phyloP scores from a whole-genome alignment of 441 rosid genomes.

The Eugenia klotzschiana region DNA sequence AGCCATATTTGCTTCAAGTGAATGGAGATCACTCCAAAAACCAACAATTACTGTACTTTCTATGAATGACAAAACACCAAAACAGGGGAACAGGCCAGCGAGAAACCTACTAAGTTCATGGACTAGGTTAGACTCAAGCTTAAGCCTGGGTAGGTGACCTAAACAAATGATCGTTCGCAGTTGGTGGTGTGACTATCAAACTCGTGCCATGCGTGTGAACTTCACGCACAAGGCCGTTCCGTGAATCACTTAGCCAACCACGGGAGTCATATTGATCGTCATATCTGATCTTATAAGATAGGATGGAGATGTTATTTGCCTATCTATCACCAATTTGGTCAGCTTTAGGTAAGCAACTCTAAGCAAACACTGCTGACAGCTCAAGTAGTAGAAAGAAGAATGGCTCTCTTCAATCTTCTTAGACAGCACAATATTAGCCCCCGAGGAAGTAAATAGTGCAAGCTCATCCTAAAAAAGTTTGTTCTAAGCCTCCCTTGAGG shows the following conservation, averaged over 20 bases:
- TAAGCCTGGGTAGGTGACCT: background rate
- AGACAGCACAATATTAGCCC: background rate
- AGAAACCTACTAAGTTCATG: background rate
- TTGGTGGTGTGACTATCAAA: background rate
- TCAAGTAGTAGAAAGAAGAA: background rate
- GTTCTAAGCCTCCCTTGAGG: background rate
- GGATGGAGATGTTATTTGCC: background rate
- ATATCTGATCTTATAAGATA: background rate
- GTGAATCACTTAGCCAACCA: background rate
- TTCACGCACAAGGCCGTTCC: background rate
- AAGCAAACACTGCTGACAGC: background rate
- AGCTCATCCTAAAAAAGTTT: background rate
- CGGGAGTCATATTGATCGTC: background rate
- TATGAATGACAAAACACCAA: background rate
- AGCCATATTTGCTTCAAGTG: background rate
- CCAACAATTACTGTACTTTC: background rate
- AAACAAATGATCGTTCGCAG: background rate
- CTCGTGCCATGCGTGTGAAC: background rate
- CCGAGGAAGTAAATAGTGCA: background rate
- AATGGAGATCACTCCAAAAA: background rate
- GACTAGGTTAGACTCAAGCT: background rate
- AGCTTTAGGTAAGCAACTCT: background rate
- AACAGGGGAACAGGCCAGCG: background rate
- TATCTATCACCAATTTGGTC: background rate
- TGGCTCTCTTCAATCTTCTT: background rate